phyloP scores from a whole-genome alignment of 2,329 filamentous ascomycete genomes.

The Ascochyta koolunga region DNA sequence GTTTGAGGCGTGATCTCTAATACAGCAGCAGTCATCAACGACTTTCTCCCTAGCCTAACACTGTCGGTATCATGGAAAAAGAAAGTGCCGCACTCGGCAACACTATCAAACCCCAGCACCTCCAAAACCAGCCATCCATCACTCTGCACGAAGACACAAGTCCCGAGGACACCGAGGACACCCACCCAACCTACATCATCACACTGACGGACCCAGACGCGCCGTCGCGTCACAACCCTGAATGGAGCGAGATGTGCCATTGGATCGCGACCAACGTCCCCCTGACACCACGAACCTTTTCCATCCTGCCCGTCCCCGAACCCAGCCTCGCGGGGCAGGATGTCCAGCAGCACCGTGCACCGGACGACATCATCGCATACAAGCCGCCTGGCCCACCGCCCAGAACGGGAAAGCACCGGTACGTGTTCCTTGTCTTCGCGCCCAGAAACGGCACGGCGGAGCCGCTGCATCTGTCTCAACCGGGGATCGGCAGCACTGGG shows the following conservation, averaged over 20 bases:
- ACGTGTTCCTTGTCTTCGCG: slow-evolving; percentile 61
- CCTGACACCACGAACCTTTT: slow-evolving; percentile 28
- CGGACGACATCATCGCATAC: slow-evolving; percentile 55
- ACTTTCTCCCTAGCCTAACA: slow-evolving; percentile 62
- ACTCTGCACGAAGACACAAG: slow-evolving; percentile 44
- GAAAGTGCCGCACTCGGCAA: slow-evolving; percentile 58
- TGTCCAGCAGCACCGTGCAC: slow-evolving; percentile 15
- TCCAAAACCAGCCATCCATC: slow-evolving; percentile 52
- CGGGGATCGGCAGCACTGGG: slow-evolving; percentile 61
- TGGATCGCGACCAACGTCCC: slow-evolving; percentile 55
- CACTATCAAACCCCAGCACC: slow-evolving; percentile 53
- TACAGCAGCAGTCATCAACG: slow-evolving; percentile 58
- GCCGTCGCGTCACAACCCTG: slow-evolving; percentile 58
- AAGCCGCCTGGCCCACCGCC: slow-evolving; percentile 61
- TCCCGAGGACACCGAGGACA: slow-evolving; percentile 18
- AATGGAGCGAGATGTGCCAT: slow-evolving; percentile 65
- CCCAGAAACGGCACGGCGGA: slow-evolving; percentile 53
- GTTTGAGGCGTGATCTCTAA: slow-evolving; percentile 2
- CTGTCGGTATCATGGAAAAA: slow-evolving; percentile 57
- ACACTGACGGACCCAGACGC: slow-evolving; percentile 65
- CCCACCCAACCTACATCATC: slow-evolving; percentile 54
- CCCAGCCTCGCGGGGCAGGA: slow-evolving; percentile 16
- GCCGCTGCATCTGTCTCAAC: slow-evolving; percentile 52
- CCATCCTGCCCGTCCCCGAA: slow-evolving; percentile 37
- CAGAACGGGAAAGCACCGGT: slow-evolving; percentile 63